Evolutionary conservation across 352 stramenopile genomes (phyloP).

Genomic region (Pythium periplocum): DNA sequence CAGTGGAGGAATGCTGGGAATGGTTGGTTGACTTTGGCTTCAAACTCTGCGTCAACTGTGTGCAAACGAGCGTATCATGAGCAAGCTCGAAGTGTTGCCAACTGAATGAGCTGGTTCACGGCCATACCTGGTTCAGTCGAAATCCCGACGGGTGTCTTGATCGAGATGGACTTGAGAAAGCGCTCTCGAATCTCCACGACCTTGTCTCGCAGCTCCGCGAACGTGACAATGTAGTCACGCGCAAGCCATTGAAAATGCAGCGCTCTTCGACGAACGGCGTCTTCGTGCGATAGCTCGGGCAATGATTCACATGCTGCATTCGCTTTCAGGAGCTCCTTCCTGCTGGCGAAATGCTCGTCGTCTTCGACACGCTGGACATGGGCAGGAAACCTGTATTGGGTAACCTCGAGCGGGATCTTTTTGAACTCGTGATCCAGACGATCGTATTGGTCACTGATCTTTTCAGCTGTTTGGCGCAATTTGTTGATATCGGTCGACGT

Average conservation of each 20-base stretch:
- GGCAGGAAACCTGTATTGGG: constrained; percentile 47
- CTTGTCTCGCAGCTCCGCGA: constrained; percentile 40
- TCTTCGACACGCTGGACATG: constrained; percentile 59
- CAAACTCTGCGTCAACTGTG: constrained; percentile 82
- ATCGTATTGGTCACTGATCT: constrained; percentile 47
- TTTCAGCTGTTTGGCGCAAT: constrained; percentile 42
- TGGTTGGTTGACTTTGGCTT: constrained; percentile 70
- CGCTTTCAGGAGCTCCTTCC: constrained; percentile 14
- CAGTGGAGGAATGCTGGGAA: constrained; percentile 71
- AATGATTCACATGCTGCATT: not conserved
- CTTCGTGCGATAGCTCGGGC: constrained; percentile 3
- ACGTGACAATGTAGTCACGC: constrained; percentile 57
- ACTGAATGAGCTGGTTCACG: not conserved
- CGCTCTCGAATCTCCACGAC: constrained; percentile 49
- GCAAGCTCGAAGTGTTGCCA: not conserved
- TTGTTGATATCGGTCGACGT: constrained; percentile 62
- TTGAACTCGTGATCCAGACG: constrained; percentile 48
- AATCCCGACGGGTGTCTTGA: not conserved
- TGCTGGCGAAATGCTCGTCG: constrained; percentile 15
- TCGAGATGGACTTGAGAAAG: constrained; percentile 20
- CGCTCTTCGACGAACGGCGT: constrained; percentile 34
- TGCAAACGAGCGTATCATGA: not conserved
- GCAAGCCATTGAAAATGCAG: constrained; percentile 72
- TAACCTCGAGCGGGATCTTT: constrained; percentile 48
- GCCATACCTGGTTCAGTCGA: constrained; percentile 15